Evolutionary conservation across 257 asterid species (phyloP).

Genomic region (Ligustrum vulgare): DNA sequence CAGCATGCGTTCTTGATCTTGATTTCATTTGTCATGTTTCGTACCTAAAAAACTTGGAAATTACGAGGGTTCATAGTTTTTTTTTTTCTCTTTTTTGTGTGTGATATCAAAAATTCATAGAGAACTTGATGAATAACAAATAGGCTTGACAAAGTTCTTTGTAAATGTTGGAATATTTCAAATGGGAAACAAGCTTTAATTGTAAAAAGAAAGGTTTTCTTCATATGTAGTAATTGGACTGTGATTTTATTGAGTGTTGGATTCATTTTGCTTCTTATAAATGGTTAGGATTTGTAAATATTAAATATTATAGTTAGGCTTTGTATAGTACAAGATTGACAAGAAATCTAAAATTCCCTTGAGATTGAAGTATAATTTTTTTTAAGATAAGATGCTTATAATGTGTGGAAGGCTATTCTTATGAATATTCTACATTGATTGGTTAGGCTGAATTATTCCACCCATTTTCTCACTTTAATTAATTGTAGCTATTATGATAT

Average conservation of each 20-base stretch:
- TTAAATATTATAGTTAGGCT: no score
- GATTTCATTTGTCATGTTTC: no score
- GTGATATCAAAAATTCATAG: no score
- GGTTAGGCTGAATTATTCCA: constrained; percentile 30
- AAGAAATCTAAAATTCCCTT: background rate
- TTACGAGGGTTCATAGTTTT: no score
- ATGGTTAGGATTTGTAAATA: no score
- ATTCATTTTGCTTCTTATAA: background rate
- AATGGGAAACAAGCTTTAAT: background rate
- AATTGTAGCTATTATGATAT: constrained; percentile 7
- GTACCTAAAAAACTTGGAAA: no score
- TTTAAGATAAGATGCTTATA: background rate
- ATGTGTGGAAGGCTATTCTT: constrained; percentile 6
- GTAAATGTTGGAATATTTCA: background rate
- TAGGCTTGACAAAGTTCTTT: background rate
- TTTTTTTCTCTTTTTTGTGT: no score
- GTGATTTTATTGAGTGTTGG: background rate
- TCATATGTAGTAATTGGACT: background rate
- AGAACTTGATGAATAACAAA: background rate
- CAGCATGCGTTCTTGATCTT: no score
- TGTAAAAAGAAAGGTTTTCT: background rate
- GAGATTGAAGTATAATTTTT: background rate
- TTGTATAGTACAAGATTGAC: background rate
- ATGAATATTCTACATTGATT: constrained; percentile 34
- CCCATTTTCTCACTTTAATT: constrained; percentile 20